These are phyloP conservation scores for Mycosarcoma mackinlayi DNA, from an alignment of 1,284 basidiomycete species.

Conservation along the genomic window DNA sequence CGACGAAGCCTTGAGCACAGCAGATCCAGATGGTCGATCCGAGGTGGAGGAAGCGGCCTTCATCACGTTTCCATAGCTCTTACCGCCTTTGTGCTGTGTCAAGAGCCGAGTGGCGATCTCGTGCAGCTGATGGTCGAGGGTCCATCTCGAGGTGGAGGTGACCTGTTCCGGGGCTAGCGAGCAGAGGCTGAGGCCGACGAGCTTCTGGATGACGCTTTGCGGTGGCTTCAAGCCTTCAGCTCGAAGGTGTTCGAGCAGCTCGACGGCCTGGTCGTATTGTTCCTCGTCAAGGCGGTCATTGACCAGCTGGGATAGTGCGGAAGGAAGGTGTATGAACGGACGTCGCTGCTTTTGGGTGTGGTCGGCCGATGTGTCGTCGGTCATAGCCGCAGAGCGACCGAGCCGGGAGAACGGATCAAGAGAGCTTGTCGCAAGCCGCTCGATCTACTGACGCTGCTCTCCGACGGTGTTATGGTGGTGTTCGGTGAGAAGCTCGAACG, in stretches of 20 bases:
- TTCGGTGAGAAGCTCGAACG: no score
- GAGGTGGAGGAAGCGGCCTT: constrained; percentile 17
- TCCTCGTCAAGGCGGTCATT: constrained; percentile 49
- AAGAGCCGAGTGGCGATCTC: constrained; percentile 18
- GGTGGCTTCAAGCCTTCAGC: constrained; percentile 16
- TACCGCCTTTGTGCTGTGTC: constrained; percentile 12
- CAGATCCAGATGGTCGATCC: constrained; percentile 18
- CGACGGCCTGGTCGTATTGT: constrained; percentile 43
- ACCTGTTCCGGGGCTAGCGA: constrained; percentile 28
- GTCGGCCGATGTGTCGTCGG: constrained; percentile 12
- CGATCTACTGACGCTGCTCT: not conserved
- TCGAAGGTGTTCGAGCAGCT: constrained; percentile 34
- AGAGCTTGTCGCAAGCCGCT: no score
- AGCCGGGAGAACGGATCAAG: not conserved
- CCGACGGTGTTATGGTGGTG: not conserved
- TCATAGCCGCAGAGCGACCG: constrained; percentile 8
- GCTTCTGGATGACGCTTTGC: constrained; percentile 22
- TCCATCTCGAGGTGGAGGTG: constrained; percentile 37
- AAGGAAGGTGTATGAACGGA: constrained; percentile 9
- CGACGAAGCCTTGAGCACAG: constrained; percentile 34
- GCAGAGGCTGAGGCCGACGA: constrained; percentile 45
- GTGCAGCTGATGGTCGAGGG: constrained; percentile 30
- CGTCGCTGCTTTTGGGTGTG: constrained; percentile 9
- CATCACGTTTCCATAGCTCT: constrained; percentile 8
- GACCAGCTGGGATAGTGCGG: constrained; percentile 26